Conservation (phyloP, 345 rosid species). For the Xanthoceras sorbifolium region DNA sequence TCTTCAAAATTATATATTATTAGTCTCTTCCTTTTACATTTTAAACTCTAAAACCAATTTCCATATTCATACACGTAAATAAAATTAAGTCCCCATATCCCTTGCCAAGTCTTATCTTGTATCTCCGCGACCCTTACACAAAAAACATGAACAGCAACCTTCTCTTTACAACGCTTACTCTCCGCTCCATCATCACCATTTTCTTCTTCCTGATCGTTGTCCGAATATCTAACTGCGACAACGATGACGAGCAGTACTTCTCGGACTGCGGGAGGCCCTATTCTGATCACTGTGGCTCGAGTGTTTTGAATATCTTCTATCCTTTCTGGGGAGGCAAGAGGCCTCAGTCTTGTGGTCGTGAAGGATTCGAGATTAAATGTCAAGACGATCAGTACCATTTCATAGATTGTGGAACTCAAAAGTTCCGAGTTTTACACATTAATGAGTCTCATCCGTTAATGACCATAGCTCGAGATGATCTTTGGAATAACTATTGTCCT, state of each 20-base stretch:
- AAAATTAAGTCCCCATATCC: background rate
- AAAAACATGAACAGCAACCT: background rate
- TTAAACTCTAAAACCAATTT: no score
- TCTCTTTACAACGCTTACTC: background rate
- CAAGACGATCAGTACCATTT: background rate
- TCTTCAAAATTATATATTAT: background rate
- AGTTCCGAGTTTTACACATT: conserved; percentile 5
- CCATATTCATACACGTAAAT: background rate
- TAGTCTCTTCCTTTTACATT: background rate
- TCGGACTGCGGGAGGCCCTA: background rate
- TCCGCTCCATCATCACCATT: background rate
- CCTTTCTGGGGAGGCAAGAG: conserved; percentile 53
- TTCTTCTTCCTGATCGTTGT: background rate
- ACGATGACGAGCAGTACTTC: background rate
- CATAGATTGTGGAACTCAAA: background rate
- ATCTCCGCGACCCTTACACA: background rate
- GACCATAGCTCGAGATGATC: conserved; percentile 27
- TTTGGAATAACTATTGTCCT: conserved; percentile 20
- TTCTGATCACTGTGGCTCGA: background rate
- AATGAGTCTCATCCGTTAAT: background rate
- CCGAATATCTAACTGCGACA: background rate
- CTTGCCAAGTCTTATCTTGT: background rate
- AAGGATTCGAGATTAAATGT: conserved; percentile 41
- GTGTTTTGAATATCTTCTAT: conserved; percentile 12
- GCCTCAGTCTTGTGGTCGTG: conserved; percentile 37